Base-by-base conservation (phyloP, 1,139 yeast species). In the Scheffersomyces stambukii region DNA sequence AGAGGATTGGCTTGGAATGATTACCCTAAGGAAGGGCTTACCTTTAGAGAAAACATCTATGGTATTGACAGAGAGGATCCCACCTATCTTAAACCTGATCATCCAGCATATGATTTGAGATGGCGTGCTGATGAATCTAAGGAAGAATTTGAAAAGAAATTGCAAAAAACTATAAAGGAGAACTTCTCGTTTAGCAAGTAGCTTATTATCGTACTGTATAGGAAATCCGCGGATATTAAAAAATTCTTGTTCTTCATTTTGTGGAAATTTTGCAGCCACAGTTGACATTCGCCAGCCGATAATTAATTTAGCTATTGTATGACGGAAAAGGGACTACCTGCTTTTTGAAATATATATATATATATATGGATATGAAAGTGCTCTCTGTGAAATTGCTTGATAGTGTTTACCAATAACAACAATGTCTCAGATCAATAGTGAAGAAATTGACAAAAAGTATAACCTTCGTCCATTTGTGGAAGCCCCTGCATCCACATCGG, bases 31-130 rank as follows among this genome's bases (percentile, higher is more conserved):
- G 48, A 46, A 21, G 41, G 43, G 6, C 27, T 47, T 13, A 45
- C 54, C 6, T 49, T 41, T 34, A 42, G 56, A 31, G 56, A 50
- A 30, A 48, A 47, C 23, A 18, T 50, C 6, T 49, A 47, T 31
- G 56, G 54, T 4, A 29, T 37, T 6, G 48, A 42, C 10, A 38
- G 54, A 3, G 20, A 18, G 20, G 50, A 45, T 10, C 39, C 49
- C 9, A 36, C 39, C 4, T 51, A 26, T 32, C 35, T 50, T 14
- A 34, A 31, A 23, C 43, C 46, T 5, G 37, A 46, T 40, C 70
- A 64, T 36, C 65, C 64, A 7, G 69, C 70, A 8, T 40, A 60
- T 37, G 45, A 43, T 3, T 43, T 63, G 23, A 56, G 64, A 46
- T 64, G 70, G 70, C 46, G 42, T 24, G 52, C 57, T 8, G 60